A percentile compares a stretch with the other conserved stretches of the same genome.
Evolutionary conservation across 768 basidiomycete genomes (phyloP).

Genomic region (Scleroderma citrinum): DNA sequence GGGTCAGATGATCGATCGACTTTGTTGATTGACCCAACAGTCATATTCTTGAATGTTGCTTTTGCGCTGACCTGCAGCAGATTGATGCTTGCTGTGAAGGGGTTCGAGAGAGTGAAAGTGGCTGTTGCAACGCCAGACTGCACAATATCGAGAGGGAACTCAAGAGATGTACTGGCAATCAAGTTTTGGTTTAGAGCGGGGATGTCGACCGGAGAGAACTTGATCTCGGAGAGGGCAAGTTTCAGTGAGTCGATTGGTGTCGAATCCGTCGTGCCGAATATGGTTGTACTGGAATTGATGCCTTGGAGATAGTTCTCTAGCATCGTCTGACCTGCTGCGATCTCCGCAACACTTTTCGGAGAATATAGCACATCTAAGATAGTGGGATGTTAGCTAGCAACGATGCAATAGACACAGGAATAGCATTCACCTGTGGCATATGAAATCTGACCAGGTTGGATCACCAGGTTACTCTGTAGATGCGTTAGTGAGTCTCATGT

Average conservation of each 20-base stretch:
- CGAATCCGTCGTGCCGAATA: slow-evolving; percentile 48
- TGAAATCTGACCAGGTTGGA: slow-evolving; percentile 50
- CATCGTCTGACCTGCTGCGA: slow-evolving; percentile 47
- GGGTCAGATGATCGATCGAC: slow-evolving; percentile 51
- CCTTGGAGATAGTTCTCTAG: slow-evolving; percentile 71
- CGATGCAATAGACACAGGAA: neutral
- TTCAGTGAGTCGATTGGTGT: slow-evolving; percentile 59
- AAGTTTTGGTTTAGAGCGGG: slow-evolving; percentile 60
- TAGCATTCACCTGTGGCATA: slow-evolving; percentile 49
- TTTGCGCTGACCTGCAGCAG: slow-evolving; percentile 48
- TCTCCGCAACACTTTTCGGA: slow-evolving; percentile 45
- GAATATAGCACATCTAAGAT: slow-evolving; percentile 52
- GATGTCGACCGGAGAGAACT: slow-evolving; percentile 54
- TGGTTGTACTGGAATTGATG: slow-evolving; percentile 46
- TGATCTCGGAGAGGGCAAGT: slow-evolving; percentile 53
- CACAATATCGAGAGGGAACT: slow-evolving; percentile 58
- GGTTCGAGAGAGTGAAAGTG: slow-evolving; percentile 55
- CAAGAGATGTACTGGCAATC: slow-evolving; percentile 48
- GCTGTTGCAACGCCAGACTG: slow-evolving; percentile 54
- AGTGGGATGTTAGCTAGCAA: slow-evolving; percentile 3
- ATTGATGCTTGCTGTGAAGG: slow-evolving; percentile 69
- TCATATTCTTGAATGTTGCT: slow-evolving; percentile 49
- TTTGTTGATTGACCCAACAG: slow-evolving; percentile 53
- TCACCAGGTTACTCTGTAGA: slow-evolving; percentile 45
- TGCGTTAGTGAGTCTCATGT: neutral